phyloP scores from a whole-genome alignment of 192 early-diverging fungal species.

The Chytriomyces sp. region DNA sequence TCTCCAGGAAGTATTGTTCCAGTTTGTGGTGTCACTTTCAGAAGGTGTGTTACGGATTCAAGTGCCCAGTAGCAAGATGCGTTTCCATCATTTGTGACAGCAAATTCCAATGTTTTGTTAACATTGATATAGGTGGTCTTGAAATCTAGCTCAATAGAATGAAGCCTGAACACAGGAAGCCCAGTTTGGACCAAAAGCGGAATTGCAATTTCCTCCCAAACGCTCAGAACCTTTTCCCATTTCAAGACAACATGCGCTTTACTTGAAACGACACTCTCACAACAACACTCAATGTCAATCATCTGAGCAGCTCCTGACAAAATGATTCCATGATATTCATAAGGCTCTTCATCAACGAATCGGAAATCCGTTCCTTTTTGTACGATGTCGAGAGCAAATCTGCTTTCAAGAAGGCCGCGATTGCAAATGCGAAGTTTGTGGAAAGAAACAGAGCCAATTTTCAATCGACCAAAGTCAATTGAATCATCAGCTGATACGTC shows the following conservation, averaged over 20 bases:
- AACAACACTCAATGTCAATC: constrained; percentile 53
- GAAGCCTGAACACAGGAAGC: constrained; percentile 55
- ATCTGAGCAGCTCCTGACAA: constrained; percentile 42
- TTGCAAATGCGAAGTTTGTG: constrained; percentile 50
- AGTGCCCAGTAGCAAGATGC: constrained; percentile 58
- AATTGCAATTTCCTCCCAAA: constrained; percentile 45
- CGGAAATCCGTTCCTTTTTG: constrained; percentile 49
- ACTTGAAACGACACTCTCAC: constrained; percentile 35
- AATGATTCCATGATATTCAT: constrained; percentile 54
- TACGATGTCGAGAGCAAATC: constrained; percentile 51
- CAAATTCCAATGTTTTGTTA: constrained; percentile 53
- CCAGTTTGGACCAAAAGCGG: constrained; percentile 56
- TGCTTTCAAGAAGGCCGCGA: constrained; percentile 53
- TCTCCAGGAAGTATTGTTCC: constrained; percentile 53
- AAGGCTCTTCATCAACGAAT: constrained; percentile 54
- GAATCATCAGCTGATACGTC: constrained; percentile 48
- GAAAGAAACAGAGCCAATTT: constrained; percentile 44
- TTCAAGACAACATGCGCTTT: constrained; percentile 38
- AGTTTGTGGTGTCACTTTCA: constrained; percentile 41
- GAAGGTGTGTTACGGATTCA: constrained; percentile 17
- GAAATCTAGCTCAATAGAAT: constrained; percentile 62
- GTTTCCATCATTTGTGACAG: constrained; percentile 60
- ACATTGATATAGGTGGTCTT: constrained; percentile 63
- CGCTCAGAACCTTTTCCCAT: constrained; percentile 51
- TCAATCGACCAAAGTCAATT: constrained; percentile 59